Percentiles rank a stretch among this genome's conserved stretches.
Evolutionary conservation across 1,139 yeast species (phyloP).

Genomic region (Saccharomyces uvarum): DNA sequence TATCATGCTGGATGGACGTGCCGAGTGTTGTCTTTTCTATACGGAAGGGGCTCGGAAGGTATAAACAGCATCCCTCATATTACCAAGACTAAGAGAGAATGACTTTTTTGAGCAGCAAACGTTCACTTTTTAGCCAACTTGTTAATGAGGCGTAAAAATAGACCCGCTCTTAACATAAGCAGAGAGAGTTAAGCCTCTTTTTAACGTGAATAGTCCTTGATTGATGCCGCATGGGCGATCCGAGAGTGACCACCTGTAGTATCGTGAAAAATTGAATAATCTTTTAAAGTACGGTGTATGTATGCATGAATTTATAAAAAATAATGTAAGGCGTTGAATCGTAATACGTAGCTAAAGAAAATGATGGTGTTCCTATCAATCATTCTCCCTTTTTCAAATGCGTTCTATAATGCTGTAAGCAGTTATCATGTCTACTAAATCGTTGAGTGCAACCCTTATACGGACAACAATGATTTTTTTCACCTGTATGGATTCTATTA

Average conservation of each 20-base stretch:
- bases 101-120: no score
- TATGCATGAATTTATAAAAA: neutral
- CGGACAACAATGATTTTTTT: slow-evolving; percentile 78
- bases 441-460: slow-evolving; percentile 73
- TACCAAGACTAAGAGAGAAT: no score
- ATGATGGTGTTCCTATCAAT: neutral
- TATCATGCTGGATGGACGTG: no score
- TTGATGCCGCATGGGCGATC: neutral
- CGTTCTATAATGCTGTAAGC: slow-evolving; percentile 86
- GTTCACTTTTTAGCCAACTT: no score
- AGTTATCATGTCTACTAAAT: slow-evolving; percentile 87
- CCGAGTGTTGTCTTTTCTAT: no score
- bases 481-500: slow-evolving; percentile 86
- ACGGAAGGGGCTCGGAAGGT: no score
- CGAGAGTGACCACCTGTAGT: neutral
- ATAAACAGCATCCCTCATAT: no score
- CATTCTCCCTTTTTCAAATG: slow-evolving; percentile 35
- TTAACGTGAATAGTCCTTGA: neutral
- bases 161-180: neutral
- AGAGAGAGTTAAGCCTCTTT: neutral
- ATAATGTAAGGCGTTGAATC: neutral
- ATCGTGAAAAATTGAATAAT: neutral
- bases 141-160: no score
- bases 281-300: neutral
- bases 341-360: neutral